These are phyloP conservation scores for Neoboletus subvelutipes DNA, from an alignment of 768 basidiomycete genomes.

Conservation along the genomic window DNA sequence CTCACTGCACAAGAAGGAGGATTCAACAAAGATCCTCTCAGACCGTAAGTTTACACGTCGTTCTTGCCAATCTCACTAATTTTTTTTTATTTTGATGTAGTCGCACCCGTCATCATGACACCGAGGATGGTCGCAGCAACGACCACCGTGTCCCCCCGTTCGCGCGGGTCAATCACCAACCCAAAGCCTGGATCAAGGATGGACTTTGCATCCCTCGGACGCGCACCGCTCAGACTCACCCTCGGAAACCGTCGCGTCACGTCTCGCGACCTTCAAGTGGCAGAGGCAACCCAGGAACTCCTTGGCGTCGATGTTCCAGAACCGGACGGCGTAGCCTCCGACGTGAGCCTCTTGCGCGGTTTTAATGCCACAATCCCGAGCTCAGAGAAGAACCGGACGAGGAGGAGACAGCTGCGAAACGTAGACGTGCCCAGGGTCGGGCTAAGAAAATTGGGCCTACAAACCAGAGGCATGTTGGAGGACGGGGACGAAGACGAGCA, in stretches of 20 bases:
- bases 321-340: slow-evolving; percentile 63
- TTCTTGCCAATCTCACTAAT: not conserved
- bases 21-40: slow-evolving; percentile 70
- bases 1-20: slow-evolving; percentile 49
- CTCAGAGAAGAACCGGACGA: slow-evolving; percentile 72
- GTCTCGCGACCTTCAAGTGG: slow-evolving; percentile 80
- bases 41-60: slow-evolving; percentile 53
- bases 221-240: slow-evolving; percentile 70
- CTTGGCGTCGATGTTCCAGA: slow-evolving; percentile 73
- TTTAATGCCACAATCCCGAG: slow-evolving; percentile 96
- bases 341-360: slow-evolving; percentile 82
- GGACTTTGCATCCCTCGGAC: slow-evolving; percentile 77
- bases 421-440: slow-evolving; percentile 76
- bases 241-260: slow-evolving; percentile 68
- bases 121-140: slow-evolving; percentile 76
- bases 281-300: slow-evolving; percentile 78
- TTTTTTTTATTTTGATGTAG: too few species aligned
- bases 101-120: slow-evolving; percentile 89
- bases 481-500: slow-evolving; percentile 53
- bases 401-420: slow-evolving; percentile 77
- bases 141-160: slow-evolving; percentile 61
- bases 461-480: slow-evolving; percentile 67
- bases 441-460: slow-evolving; percentile 76
- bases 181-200: slow-evolving; percentile 39
- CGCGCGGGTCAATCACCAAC: slow-evolving; percentile 36